Evolutionary conservation across 1,139 yeast species (phyloP), one percentile per base, ranked within the genome.

Genomic region (Kodamaea alishanica): DNA sequence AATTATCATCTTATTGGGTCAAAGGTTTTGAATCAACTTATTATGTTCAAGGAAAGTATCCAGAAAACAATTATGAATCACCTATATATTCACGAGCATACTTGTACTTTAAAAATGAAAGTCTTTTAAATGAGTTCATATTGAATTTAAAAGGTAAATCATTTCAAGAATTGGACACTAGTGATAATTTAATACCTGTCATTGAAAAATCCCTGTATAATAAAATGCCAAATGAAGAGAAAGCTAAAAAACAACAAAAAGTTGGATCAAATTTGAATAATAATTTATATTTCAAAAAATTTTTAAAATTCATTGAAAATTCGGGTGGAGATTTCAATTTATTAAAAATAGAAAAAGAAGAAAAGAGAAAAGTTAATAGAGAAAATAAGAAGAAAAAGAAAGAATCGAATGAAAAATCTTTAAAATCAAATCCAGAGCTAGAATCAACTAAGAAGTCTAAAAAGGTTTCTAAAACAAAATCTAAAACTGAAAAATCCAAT

Each of bases 61-160:
- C 70, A 0, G 37, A 30, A 1, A 54, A 49, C 9, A 59, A 61
- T 6, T 61, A 50, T 36, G 65, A 60, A 38, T 34, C 49, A 8
- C 67, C 67, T 0, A 41, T 45, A 5, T 61, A 58, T 41, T 61
- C 67, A 2, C 45, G 68, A 34, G 63, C 63, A 5, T 63, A 63
- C 41, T 26, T 63, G 6, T 43, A 44, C n/a, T 58, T 63, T 38
- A 47, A 47, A 23, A 46, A 46, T 28, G 45, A 43, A 27, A 32
- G 15, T 2, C 44, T 40, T 12, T 34, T 52, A 8, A 46, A 42
- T 8, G 48, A 41, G 32, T 59, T 63, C 31, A 30, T 43, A 6
- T 29, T 38, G 5, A 45, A 42, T 23, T 32, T 60, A 5, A 41
- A 43, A 26, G 59, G 56, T 4, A 54, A 52, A 39, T 42, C 62